Conservation (phyloP, 495 filamentous ascomycete species). For the Neurospora sp. region DNA sequence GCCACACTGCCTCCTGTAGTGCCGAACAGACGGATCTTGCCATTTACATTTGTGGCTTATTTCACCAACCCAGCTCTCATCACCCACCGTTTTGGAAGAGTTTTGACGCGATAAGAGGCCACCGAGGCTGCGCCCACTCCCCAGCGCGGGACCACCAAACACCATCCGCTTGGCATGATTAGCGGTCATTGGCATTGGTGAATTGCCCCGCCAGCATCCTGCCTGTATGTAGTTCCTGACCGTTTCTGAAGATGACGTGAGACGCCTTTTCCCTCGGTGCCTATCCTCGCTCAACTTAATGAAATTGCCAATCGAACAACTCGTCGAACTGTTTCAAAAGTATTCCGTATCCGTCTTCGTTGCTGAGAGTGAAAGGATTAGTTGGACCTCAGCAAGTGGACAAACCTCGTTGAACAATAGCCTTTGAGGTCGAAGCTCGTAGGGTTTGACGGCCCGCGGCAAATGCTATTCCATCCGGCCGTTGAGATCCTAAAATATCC, state of each 20-base stretch:
- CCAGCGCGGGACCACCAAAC: background rate
- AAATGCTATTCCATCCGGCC: background rate
- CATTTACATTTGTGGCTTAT: background rate
- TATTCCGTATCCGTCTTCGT: background rate
- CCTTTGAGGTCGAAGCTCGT: background rate
- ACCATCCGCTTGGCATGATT: background rate
- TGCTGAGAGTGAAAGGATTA: background rate
- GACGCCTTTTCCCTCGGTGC: background rate
- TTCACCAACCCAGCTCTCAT: background rate
- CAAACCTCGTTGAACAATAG: background rate
- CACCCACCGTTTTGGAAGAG: background rate
- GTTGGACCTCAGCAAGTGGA: background rate
- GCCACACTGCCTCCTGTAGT: background rate
- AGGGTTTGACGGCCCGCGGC: background rate
- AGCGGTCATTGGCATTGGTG: background rate
- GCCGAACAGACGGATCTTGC: background rate
- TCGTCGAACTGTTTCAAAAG: background rate
- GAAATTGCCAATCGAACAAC: background rate
- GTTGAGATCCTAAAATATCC: background rate
- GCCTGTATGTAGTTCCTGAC: background rate
- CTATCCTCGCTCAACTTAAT: background rate
- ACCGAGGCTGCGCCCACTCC: background rate
- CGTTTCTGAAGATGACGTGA: constrained; percentile 6
- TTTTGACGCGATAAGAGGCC: background rate
- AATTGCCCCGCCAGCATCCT: constrained; percentile 1